These are phyloP conservation scores for Pleoardoris graminearum DNA, from an alignment of 2,329 filamentous ascomycete species.

Conservation along the genomic window DNA sequence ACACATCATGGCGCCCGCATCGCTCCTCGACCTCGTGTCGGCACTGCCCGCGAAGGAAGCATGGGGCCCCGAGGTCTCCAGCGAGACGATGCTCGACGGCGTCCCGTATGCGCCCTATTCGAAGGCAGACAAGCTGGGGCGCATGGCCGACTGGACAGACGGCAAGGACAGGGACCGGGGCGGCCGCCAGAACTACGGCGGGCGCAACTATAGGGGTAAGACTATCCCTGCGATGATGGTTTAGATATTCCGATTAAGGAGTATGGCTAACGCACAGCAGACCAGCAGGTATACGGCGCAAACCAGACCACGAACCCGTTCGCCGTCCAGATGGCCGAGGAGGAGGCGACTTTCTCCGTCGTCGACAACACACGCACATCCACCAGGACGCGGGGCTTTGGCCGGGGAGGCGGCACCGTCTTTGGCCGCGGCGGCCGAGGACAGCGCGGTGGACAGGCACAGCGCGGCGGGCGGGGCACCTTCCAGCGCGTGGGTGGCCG, in stretches of 20 bases:
- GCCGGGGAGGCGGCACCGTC: slow-evolving; percentile 83
- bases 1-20: slow-evolving; percentile 51
- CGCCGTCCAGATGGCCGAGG: slow-evolving; percentile 87
- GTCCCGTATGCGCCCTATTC: slow-evolving; percentile 98
- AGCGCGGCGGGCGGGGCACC: slow-evolving; percentile 70
- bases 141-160: slow-evolving; percentile 99
- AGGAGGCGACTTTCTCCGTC: slow-evolving; percentile 96
- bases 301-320: slow-evolving; percentile 78
- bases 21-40: slow-evolving; percentile 53
- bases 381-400: slow-evolving; percentile 78
- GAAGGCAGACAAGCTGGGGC: slow-evolving; percentile 96
- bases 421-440: slow-evolving; percentile 73
- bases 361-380: slow-evolving; percentile 93
- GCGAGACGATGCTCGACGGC: slow-evolving; percentile 87
- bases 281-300: slow-evolving; percentile 95
- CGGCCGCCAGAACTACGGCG: slow-evolving; percentile 79
- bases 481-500: slow-evolving; percentile 73
- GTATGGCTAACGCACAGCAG: slow-evolving; percentile 52
- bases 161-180: slow-evolving; percentile 79
- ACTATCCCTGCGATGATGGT: neutral
- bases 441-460: slow-evolving; percentile 75
- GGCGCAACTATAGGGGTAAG: slow-evolving; percentile 86
- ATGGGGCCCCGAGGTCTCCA: slow-evolving; percentile 84
- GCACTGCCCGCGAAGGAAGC: slow-evolving; percentile 50
- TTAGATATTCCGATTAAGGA: neutral